Evolutionary conservation across 371 early-diverging fungal species (phyloP), one percentile per base, ranked within the genome.

Genomic region (Neoconidiobolus thromboides): DNA sequence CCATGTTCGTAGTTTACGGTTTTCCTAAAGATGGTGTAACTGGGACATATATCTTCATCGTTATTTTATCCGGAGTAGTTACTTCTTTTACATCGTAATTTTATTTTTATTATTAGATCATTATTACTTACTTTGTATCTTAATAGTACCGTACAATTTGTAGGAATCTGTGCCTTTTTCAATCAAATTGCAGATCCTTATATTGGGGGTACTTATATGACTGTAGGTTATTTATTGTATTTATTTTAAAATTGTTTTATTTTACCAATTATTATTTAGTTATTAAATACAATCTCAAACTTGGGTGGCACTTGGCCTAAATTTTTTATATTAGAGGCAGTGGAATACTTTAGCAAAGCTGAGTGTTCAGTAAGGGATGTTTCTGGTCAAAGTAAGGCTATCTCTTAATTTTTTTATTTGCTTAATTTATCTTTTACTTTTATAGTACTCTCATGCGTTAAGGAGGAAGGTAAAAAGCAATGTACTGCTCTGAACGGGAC

Each of bases 171-270:
- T 1, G 89, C 90, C 1, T 97, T 93, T 65, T 88, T 94, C 75
- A 87, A 95, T 15, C 76, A 79, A 62, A 92, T 97, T 60, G 87
- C 90, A 1, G 98, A 97, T 67, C 98, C 98, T 1, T 65, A 82
- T n/a, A 93, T 97, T 61, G 97, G 95, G 46, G 93, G 93, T 5
- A 93, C 93, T 1, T 96, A 96, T 67, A 96, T 96, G 96, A 96
- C 96, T 12, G 83, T 83, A 74, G 71, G 72, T 59, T 10, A 10
- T 2, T 65, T 69, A 61, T 65, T 59, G 60, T 41, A 65, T 14
- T 38, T 46, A 2, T 40, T 52, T 56, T 2, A 43, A 47, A 58
- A 61, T 37, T 40, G 26, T 55, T 6, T 6, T 9, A 6, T 6
- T 53, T 58, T 42, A 3, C 4, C 47, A 14, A 54, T 38, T 55